Percentiles rank a stretch among this genome's conserved stretches.
Conservation (phyloP, 2,329 filamentous ascomycete species). For the Polytolypa hystricis region DNA sequence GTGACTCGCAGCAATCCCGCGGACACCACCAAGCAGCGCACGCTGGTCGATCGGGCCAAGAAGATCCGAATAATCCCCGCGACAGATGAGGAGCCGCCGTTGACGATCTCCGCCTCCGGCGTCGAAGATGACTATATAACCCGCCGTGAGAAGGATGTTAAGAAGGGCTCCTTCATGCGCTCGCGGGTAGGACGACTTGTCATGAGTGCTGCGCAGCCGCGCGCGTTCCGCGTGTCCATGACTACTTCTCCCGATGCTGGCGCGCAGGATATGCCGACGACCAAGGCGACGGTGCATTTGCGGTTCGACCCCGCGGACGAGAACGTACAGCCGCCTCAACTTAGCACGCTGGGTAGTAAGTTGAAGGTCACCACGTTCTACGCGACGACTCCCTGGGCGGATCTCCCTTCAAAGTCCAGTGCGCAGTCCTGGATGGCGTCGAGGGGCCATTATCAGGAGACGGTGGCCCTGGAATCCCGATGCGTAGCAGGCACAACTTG, state of each 20-base stretch:
- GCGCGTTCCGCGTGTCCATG: conserved; percentile 40
- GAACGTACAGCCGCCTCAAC: conserved; percentile 39
- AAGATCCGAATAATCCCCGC: conserved; percentile 51
- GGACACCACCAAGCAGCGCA: conserved; percentile 27
- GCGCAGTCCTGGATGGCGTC: conserved; percentile 32
- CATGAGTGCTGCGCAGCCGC: conserved; percentile 48
- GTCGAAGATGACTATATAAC: conserved; percentile 42
- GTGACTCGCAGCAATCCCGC: conserved; percentile 29
- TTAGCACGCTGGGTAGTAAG: conserved; percentile 43
- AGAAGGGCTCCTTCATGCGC: conserved; percentile 48
- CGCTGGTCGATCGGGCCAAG: conserved; percentile 41
- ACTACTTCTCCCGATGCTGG: neutral
- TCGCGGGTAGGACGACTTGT: conserved; percentile 48
- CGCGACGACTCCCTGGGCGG: conserved; percentile 39
- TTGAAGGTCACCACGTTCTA: conserved; percentile 50
- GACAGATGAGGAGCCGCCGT: conserved; percentile 48
- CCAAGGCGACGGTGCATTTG: conserved; percentile 44
- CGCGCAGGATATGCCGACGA: conserved; percentile 35
- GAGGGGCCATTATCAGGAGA: conserved; percentile 44
- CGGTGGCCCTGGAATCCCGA: conserved; percentile 42
- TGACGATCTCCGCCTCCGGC: conserved; percentile 38
- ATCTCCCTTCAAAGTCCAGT: conserved; percentile 36
- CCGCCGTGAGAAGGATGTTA: conserved; percentile 48
- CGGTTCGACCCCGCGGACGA: conserved; percentile 50
- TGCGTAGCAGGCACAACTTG: conserved; percentile 48